A percentile compares a stretch with the other conserved stretches of the same genome.
phyloP scores from a whole-genome alignment of 768 basidiomycete genomes.

The Serendipita sp. region DNA sequence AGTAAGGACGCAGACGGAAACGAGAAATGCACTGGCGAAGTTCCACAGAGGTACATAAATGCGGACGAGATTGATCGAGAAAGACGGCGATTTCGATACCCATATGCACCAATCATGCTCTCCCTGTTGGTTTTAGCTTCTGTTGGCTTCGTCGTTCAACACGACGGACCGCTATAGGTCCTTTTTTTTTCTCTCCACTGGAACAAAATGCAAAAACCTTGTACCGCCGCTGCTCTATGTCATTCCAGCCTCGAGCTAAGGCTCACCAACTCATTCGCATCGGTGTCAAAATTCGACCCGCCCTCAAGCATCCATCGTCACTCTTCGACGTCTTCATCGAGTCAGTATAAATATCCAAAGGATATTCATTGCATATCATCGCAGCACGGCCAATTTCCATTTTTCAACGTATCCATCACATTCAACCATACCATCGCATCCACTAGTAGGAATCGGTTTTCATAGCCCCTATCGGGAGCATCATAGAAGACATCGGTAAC shows the following conservation, averaged over 20 bases:
- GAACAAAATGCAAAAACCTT: background rate
- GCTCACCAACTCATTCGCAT: background rate
- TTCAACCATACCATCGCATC: background rate
- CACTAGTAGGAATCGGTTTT: conserved; percentile 1
- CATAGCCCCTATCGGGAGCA: background rate
- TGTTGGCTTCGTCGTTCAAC: conserved; percentile 3
- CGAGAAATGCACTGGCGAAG: background rate
- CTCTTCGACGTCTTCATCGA: background rate
- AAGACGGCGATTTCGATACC: conserved; percentile 4
- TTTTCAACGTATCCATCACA: background rate
- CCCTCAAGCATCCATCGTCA: background rate
- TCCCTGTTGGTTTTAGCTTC: background rate
- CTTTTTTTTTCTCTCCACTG: background rate
- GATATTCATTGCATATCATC: background rate
- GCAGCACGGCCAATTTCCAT: background rate
- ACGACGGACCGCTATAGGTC: background rate
- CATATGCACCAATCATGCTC: conserved; percentile 1
- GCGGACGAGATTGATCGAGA: background rate
- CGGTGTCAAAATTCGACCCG: background rate
- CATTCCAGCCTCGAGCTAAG: no score
- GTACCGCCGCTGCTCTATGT: no score
- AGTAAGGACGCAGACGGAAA: background rate
- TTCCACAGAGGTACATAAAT: background rate
- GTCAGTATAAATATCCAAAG: conserved; percentile 4
- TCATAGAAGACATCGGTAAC: conserved; percentile 1